phyloP scores from a whole-genome alignment of 306 rosid species.

The Cicer arietinum region DNA sequence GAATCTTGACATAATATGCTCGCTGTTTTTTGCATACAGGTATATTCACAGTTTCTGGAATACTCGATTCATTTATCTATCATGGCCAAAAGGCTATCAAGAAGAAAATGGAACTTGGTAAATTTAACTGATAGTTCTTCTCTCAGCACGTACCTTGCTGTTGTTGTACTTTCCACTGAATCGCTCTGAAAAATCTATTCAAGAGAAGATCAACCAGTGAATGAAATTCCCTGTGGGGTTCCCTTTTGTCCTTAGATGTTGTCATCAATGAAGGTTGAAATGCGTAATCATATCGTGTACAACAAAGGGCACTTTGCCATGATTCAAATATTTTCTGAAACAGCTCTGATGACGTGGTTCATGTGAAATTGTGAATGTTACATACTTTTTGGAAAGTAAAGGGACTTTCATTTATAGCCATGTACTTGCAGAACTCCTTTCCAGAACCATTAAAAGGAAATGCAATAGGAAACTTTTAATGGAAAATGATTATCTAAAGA shows the following conservation, averaged over 20 bases:
- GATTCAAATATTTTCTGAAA: conserved; percentile 38
- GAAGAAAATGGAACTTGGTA: conserved; percentile 98
- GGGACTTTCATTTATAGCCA: conserved; percentile 24
- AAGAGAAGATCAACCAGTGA: conserved; percentile 47
- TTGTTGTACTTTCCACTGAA: conserved; percentile 46
- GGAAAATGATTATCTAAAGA: conserved; percentile 26
- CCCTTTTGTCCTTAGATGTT: conserved; percentile 35
- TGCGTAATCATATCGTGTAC: conserved; percentile 40
- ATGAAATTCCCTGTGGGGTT: conserved; percentile 46
- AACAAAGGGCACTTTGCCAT: conserved; percentile 42
- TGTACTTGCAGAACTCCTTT: conserved; percentile 1
- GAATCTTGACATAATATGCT: conserved; percentile 32
- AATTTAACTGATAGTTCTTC: conserved; percentile 64
- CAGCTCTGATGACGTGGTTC: conserved; percentile 35
- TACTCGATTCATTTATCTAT: conserved; percentile 92
- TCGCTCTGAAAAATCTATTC: conserved; percentile 52
- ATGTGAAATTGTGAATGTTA: conserved; percentile 32
- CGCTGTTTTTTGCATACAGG: conserved; percentile 58
- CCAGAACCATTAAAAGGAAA: conserved; percentile 33
- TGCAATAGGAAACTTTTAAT: conserved; percentile 20
- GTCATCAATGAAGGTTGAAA: conserved; percentile 40
- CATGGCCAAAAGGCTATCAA: conserved; percentile 95
- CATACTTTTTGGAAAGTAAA: conserved; percentile 37
- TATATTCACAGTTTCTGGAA: conserved; percentile 91
- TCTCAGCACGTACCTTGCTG: conserved; percentile 31